phyloP scores from a whole-genome alignment of 2,329 filamentous ascomycete genomes.

The Blumeria graminis region DNA sequence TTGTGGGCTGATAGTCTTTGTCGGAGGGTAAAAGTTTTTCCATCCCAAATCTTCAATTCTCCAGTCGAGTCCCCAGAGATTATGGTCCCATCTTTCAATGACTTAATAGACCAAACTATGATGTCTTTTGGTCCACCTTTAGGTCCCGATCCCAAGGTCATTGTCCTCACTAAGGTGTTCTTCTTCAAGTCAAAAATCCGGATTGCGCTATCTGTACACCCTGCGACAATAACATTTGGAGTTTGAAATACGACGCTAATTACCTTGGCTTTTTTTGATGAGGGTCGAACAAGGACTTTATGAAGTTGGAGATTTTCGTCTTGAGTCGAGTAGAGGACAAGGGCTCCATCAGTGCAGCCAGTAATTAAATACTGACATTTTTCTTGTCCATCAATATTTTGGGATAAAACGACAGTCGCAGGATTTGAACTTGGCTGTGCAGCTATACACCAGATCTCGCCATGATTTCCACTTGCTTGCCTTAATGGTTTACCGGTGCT shows the following conservation, averaged over 20 bases:
- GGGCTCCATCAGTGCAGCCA: slow-evolving; percentile 75
- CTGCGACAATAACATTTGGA: slow-evolving; percentile 58
- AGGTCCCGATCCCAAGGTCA: slow-evolving; percentile 65
- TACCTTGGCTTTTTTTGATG: slow-evolving; percentile 67
- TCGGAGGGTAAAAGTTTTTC: slow-evolving; percentile 67
- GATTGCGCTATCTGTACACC: slow-evolving; percentile 92
- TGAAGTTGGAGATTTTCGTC: slow-evolving; percentile 66
- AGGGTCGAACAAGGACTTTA: slow-evolving; percentile 47
- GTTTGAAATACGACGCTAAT: slow-evolving; percentile 82
- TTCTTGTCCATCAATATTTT: slow-evolving; percentile 4
- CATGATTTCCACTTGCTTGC: slow-evolving; percentile 76
- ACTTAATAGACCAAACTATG: slow-evolving; percentile 83
- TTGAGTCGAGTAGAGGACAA: slow-evolving; percentile 68
- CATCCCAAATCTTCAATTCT: slow-evolving; percentile 82
- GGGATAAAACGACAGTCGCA: slow-evolving; percentile 7
- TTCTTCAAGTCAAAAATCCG: slow-evolving; percentile 69
- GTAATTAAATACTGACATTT: slow-evolving; percentile 43
- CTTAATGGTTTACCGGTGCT: slow-evolving; percentile 51
- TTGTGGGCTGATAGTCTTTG: slow-evolving; percentile 73
- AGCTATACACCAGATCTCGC: slow-evolving; percentile 90
- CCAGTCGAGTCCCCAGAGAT: slow-evolving; percentile 89
- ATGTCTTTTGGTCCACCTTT: slow-evolving; percentile 59
- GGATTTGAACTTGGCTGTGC: slow-evolving; percentile 39
- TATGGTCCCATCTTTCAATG: slow-evolving; percentile 66
- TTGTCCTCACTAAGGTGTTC: slow-evolving; percentile 50